Evolutionary conservation across 306 rosid genomes (phyloP), one percentile per base, ranked within the genome.

Genomic region (Gastrolobium villosum): DNA sequence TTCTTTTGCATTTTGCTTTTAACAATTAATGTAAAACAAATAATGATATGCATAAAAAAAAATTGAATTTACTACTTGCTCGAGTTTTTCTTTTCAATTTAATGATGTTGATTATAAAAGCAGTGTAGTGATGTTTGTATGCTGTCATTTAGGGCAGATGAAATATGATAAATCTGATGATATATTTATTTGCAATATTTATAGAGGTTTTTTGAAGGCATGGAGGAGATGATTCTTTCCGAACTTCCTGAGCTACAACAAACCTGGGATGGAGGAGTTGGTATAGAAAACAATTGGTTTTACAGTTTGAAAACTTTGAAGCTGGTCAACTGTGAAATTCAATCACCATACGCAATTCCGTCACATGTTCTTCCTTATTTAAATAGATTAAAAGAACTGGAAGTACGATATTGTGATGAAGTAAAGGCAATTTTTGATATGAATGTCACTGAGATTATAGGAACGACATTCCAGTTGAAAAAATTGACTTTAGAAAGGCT

Each of bases 301-400:
- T 20, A 20, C 40, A 34, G 4, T 1, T 60, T 60, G 66, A 60
- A 60, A 10, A 60, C 2, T 60, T 35, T 60, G 28, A 10, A 32
- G 66, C 44, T 60, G 60, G 6, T 5, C 5, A 32, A 34, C 2
- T 32, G n/a, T 20, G 26, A 20, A 20, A 20, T 20, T 20, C 26
- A 20, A 20, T 20, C 26, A 60, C 34, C 5, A 11, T 2, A 32
- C 11, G 66, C 20, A 8, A 59, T 34, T 34, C 76, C 64, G 37
- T 5, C 50, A 8, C 30, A 9, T 9, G 13, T 37, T 36, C 45
- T 36, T 20, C 10, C 7, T 10, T 2, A 2, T 3, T 36, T 70
- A 7, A 73, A 73, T 53, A 56, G 49, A 31, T 43, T 73, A 3
- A 6, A 41, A 73, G 78, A 56, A 31, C 15, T 73, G 5, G 14